Evolutionary conservation across 352 stramenopile genomes (phyloP), one percentile per base, ranked within the genome.

Genomic region (Pythium apleroticum): DNA sequence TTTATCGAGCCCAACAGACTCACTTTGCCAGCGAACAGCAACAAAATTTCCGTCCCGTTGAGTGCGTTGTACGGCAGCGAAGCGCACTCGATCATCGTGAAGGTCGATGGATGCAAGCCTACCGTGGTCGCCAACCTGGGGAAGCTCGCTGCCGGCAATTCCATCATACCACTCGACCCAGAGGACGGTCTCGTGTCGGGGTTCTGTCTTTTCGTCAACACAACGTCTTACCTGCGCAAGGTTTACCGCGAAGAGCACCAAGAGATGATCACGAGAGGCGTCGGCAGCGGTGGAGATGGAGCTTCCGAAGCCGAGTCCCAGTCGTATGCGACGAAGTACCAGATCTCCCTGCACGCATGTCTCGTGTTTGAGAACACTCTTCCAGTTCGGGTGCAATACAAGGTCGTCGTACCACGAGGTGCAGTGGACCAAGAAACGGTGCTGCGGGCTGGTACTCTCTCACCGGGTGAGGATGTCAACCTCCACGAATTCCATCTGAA

Each of bases 201-300:
- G 15, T 96, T 93, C 57, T 96, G 88, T 49, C 66, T 96, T 10
- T 95, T 92, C 60, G 85, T 96, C 35, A 91, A 87, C 53, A 89
- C 92, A 43, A 79, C 81, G 8, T 82, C 82, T 11, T 80, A 89
- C 60, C 90, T 94, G 74, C 79, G 88, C 19, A 95, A 96, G 41
- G 87, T 96, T 11, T 96, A 95, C 68, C 77, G 87, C 24, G 88
- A 96, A 78, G 84, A 96, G 27, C 83, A 95, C 22, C 84, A 91
- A 59, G 81, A 84, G 28, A 75, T 91, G 46, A 68, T 90, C 35
- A 89, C 80, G 8, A 80, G 86, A 56, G 77, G 74, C 10, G 56
- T 50, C n/a, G 50, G 49, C 5, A 35, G 30, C 17, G 46, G 37
- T 22, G 52, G 52, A n/a, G 35, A 37, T 19, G 24, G 20, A 27